Conservation (phyloP, 352 stramenopile genomes). For the Pythium phragmiticola region DNA sequence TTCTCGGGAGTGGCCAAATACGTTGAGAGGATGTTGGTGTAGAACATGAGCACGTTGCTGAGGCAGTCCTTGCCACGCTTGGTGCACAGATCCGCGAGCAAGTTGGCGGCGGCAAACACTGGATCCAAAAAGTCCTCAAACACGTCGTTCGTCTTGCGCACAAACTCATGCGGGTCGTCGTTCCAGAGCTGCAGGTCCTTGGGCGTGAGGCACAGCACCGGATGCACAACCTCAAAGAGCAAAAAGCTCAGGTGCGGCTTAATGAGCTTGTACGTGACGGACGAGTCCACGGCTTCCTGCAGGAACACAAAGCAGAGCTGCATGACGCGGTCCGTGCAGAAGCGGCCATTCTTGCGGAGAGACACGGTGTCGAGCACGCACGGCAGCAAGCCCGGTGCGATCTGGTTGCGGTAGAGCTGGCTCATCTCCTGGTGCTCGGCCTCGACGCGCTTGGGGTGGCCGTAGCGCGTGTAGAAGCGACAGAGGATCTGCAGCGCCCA, state of each 20-base stretch:
- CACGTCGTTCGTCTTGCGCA: slow-evolving; percentile 97
- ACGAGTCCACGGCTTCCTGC: slow-evolving; percentile 93
- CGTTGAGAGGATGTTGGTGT: slow-evolving; percentile 91
- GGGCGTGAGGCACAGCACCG: slow-evolving; percentile 91
- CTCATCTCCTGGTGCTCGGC: slow-evolving; percentile 92
- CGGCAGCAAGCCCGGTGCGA: slow-evolving; percentile 84
- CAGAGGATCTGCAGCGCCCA: slow-evolving; percentile 96
- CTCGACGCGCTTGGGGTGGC: slow-evolving; percentile 94
- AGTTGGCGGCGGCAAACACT: slow-evolving; percentile 91
- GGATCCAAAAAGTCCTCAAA: slow-evolving; percentile 97
- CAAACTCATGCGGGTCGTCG: slow-evolving; percentile 97
- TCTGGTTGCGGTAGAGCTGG: slow-evolving; percentile 91
- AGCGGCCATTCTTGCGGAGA: slow-evolving; percentile 91
- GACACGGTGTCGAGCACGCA: slow-evolving; percentile 91
- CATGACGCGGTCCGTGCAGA: slow-evolving; percentile 95
- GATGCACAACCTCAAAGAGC: slow-evolving; percentile 97
- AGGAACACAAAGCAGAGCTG: slow-evolving; percentile 94
- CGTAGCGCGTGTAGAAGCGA: slow-evolving; percentile 96
- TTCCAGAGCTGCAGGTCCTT: slow-evolving; percentile 95
- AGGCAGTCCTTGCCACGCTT: slow-evolving; percentile 95
- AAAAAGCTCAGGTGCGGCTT: slow-evolving; percentile 98
- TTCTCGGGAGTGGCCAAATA: slow-evolving; percentile 74
- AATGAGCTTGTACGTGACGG: slow-evolving; percentile 96
- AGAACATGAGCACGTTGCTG: slow-evolving; percentile 88
- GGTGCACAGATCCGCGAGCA: slow-evolving; percentile 94